Evolutionary conservation across 2,329 filamentous ascomycete genomes (phyloP), one percentile per base, ranked within the genome.

Genomic region (Trichoderma aggressivum): DNA sequence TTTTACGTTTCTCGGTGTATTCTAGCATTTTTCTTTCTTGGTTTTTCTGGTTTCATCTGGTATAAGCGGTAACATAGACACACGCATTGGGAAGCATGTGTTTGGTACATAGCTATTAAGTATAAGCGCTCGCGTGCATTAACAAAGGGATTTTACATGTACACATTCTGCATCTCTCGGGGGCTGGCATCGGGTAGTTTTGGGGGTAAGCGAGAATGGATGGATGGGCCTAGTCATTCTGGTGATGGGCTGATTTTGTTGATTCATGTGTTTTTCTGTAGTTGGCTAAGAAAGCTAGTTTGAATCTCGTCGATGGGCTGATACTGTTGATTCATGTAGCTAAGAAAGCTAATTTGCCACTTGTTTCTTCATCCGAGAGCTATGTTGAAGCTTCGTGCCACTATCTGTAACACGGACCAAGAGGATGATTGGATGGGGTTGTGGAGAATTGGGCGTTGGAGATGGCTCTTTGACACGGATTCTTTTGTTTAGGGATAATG

Each of bases 41-140:
- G 39, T 43, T 7, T 21, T 36, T 10, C 34, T n/a, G 8, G 39
- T 21, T 16, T 64, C 26, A 18, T 64, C 5, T 32, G 55, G 26
- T 26, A 47, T 68, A 11, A 47, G 65, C 56, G 65, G 43, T 34
- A 39, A 68, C 59, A 68, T 55, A 68, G 34, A 56, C 34, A 55
- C 34, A 55, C 28, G 28, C 18, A 30, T 53, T 64, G 62, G 62
- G 43, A 30, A 36, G 65, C 55, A 47, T 50, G 55, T 47, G 65
- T 59, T 60, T 34, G 28, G 62, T 55, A 53, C 47, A 53, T 53
- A 24, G 47, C 47, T 30, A 50, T 28, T 28, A 50, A 21, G 60
- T 28, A 53, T 55, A 64, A 55, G 43, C 47, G 26, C n/a, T 21
- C 47, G 30, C 30, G 43, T 26, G n/a, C 30, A 60, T 34, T 2